phyloP scores from a whole-genome alignment of 176 grass and related monocot species.

The Typha latifolia region DNA sequence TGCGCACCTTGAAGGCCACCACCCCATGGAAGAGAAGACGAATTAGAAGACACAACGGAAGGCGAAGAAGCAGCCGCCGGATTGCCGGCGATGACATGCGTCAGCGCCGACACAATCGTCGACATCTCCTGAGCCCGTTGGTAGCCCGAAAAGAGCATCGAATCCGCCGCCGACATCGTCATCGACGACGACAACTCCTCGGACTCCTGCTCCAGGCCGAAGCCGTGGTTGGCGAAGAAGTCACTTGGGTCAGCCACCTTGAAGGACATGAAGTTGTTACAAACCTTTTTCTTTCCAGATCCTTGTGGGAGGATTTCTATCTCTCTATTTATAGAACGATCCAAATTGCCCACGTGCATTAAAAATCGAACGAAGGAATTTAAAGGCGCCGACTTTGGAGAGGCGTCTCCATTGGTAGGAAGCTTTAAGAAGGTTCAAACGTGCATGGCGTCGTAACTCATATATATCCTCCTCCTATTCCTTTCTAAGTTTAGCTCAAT shows the following conservation, averaged over 20 bases:
- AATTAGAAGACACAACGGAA: no score
- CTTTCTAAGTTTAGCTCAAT: no score
- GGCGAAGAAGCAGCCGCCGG: background rate
- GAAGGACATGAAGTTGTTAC: conserved; percentile 22
- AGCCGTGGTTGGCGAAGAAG: background rate
- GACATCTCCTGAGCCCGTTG: conserved; percentile 52
- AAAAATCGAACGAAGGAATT: no score
- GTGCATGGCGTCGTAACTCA: no score
- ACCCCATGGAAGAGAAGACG: background rate
- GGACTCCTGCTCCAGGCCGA: conserved; percentile 6
- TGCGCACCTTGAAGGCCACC: background rate
- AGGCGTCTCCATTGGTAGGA: no score
- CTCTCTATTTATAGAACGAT: no score
- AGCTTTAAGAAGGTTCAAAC: no score
- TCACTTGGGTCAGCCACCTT: conserved; percentile 40
- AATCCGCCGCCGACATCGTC: conserved; percentile 8
- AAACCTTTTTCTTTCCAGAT: background rate
- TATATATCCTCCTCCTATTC: no score
- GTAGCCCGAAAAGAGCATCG: conserved; percentile 30
- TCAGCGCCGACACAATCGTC: conserved; percentile 65
- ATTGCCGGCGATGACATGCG: conserved; percentile 38
- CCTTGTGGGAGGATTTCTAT: background rate
- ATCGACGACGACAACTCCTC: background rate
- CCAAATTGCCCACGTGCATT: no score
- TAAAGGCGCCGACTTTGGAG: no score